Conservation (phyloP, 805 yeast species). For the Candida fluviatilis region DNA sequence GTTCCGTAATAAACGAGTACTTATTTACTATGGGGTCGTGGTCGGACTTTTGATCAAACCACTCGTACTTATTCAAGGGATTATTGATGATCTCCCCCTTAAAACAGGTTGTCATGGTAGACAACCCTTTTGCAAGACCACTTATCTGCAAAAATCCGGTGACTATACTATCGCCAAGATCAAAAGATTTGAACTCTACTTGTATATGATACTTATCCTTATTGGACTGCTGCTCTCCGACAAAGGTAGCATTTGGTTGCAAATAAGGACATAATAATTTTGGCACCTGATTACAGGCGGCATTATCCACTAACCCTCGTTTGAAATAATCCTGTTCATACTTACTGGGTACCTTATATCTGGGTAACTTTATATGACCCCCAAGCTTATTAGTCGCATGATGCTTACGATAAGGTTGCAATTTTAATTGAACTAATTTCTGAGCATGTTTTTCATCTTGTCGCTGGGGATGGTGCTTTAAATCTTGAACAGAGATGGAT, state of each 20-base stretch:
- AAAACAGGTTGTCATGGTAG: conserved; percentile 67
- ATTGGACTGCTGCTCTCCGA: conserved; percentile 71
- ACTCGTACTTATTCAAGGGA: conserved; percentile 25
- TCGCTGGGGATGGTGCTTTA: background rate
- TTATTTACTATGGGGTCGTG: conserved; percentile 13
- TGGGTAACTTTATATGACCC: background rate
- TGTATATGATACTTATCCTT: conserved; percentile 59
- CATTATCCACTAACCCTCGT: background rate
- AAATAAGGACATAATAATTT: conserved; percentile 43
- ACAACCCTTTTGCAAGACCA: conserved; percentile 59
- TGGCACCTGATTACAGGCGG: conserved; percentile 10
- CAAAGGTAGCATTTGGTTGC: conserved; percentile 57
- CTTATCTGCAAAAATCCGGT: conserved; percentile 64
- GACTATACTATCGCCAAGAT: conserved; percentile 45
- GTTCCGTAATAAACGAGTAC: conserved; percentile 55
- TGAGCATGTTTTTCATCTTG: background rate
- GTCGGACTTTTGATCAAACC: conserved; percentile 12
- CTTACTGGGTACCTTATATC: background rate
- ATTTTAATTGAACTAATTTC: background rate
- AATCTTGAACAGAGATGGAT: background rate
- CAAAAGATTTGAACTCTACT: conserved; percentile 69
- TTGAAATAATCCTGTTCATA: conserved; percentile 2
- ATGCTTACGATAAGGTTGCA: conserved; percentile 1
- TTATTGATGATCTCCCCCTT: conserved; percentile 66
- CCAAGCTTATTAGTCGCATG: background rate